Conservation (phyloP, 345 rosid genomes). For the Eutrema heterophyllum region DNA sequence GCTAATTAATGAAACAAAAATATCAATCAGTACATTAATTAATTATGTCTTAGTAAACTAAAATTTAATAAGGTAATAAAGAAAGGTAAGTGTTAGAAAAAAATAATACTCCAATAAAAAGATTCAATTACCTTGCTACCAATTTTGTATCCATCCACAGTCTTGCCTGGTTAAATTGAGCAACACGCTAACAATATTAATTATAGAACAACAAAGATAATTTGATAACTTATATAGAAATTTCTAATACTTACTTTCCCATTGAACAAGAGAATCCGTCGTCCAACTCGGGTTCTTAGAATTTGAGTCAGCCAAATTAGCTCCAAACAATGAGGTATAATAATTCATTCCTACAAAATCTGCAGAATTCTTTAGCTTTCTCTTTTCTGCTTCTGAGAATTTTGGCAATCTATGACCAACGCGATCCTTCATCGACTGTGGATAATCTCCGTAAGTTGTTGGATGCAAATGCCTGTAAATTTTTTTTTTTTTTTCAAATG, state of each 20-base stretch:
- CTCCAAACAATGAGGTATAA: slow-evolving; percentile 31
- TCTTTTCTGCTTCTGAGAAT: slow-evolving; percentile 35
- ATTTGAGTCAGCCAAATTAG: not conserved
- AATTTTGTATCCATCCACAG: slow-evolving; percentile 10
- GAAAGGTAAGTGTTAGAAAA: not conserved
- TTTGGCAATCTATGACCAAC: slow-evolving; percentile 42
- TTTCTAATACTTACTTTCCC: slow-evolving; percentile 30
- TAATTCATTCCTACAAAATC: slow-evolving; percentile 52
- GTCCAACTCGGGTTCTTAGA: slow-evolving; percentile 27
- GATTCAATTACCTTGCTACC: slow-evolving; percentile 22
- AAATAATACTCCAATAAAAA: not conserved
- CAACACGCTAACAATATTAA: not conserved
- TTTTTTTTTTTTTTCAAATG: not conserved
- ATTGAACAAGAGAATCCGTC: slow-evolving; percentile 30
- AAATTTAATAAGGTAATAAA: not conserved
- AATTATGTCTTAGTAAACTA: not conserved
- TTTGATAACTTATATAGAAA: not conserved
- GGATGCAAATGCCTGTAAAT: slow-evolving; percentile 38
- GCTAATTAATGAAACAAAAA: not conserved
- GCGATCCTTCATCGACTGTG: slow-evolving; percentile 36
- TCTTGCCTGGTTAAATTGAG: slow-evolving; percentile 16
- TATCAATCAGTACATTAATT: not conserved
- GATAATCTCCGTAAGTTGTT: slow-evolving; percentile 45
- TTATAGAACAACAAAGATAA: not conserved
- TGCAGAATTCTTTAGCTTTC: slow-evolving; percentile 29